Evolutionary conservation across 1,284 basidiomycete genomes (phyloP), one percentile per base, ranked within the genome.

Genomic region (Malassezia psittaci): DNA sequence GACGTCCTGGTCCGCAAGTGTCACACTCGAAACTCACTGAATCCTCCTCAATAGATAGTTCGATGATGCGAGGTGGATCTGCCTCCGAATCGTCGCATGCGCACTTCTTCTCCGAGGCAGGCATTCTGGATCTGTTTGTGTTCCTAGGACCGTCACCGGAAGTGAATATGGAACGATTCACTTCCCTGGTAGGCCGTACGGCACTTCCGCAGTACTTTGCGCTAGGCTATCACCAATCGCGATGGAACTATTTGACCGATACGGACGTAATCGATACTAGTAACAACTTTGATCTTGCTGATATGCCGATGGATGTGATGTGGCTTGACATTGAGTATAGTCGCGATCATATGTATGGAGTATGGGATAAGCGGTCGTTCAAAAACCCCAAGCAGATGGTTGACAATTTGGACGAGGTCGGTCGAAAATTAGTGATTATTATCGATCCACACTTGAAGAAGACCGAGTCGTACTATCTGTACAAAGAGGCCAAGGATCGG

Each of bases 81-180:
- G 37, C 51, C 12, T 18, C 48, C 19, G 58, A 42, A 35, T 53
- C 61, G n/a, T 66, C 69, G 35, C 57, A 69, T 48, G 12, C 91
- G 0, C 91, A 98, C 75, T 98, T 93, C 89, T 84, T 96, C 61
- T 90, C 90, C 13, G 93, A 99, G 77, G 89, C 88, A 2, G 94
- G 93, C 48, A 89, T 98, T 56, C 80, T 99, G 48, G 94, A 98
- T 74, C 76, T 96, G 9, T 89, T 98, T 77, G 79, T 98, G 60
- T 83, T 96, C 56, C 89, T 93, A 8, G 91, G 90, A 1, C 89
- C 90, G 0, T 83, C 83, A 0, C 84, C 89, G 0, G 77, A 81
- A 10, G 83, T 85, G 8, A 81, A 96, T 41, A 90, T 96, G 76
- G 80, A 80, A 47, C 89, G 93, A 70, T 96, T 91, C 74, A 82